Evolutionary conservation across 768 basidiomycete species (phyloP).

Genomic region (Tulasnella sp.): DNA sequence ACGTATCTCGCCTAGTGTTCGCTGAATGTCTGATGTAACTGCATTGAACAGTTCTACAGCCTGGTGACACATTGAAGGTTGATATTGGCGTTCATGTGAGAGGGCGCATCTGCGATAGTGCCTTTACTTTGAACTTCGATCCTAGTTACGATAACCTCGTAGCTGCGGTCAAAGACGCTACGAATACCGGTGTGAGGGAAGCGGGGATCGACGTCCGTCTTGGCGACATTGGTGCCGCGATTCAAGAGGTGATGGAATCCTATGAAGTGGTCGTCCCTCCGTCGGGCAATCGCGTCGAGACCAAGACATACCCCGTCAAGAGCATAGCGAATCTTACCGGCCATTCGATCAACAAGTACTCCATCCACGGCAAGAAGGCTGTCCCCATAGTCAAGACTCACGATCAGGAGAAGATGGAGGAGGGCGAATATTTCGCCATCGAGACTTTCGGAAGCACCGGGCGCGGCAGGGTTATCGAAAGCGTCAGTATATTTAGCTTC

Average conservation of each 20-base stretch:
- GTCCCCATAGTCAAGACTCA: constrained; percentile 80
- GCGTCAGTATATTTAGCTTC: constrained; percentile 32
- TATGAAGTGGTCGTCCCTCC: constrained; percentile 67
- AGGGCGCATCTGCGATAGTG: constrained; percentile 90
- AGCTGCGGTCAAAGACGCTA: constrained; percentile 87
- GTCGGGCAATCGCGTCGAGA: constrained; percentile 35
- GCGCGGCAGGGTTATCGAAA: constrained; percentile 73
- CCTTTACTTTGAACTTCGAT: constrained; percentile 74
- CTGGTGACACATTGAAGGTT: constrained; percentile 86
- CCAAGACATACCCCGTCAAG: constrained; percentile 84
- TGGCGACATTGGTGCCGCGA: constrained; percentile 79
- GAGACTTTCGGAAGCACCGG: constrained; percentile 99
- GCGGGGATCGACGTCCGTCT: constrained; percentile 92
- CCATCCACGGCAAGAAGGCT: constrained; percentile 87
- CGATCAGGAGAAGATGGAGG: constrained; percentile 95
- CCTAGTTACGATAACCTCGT: constrained; percentile 81
- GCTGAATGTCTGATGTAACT: background rate
- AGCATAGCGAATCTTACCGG: constrained; percentile 89
- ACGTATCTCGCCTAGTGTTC: constrained; percentile 22
- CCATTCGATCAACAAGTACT: constrained; percentile 80
- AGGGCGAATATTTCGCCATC: constrained; percentile 97
- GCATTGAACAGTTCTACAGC: constrained; percentile 48
- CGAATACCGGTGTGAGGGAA: constrained; percentile 80
- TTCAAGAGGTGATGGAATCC: constrained; percentile 98
- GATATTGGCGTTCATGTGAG: constrained; percentile 96